These are phyloP conservation scores for Trichoderma oligosporum DNA, from an alignment of 2,329 filamentous ascomycete genomes.

Conservation along the genomic window DNA sequence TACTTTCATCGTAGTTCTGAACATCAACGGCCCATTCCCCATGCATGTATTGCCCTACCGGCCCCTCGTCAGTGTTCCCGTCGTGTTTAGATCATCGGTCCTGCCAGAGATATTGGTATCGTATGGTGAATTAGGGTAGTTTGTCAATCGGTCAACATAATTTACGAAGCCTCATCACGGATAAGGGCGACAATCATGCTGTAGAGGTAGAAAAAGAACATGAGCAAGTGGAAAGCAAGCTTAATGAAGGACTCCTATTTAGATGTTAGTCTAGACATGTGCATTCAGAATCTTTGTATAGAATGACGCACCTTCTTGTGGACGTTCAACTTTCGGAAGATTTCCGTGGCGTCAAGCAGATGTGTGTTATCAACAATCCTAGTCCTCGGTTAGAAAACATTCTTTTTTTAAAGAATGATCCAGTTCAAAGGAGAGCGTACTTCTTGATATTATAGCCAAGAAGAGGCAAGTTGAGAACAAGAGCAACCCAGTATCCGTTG, in stretches of 20 bases:
- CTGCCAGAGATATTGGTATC: constrained; percentile 20
- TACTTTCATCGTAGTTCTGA: constrained; percentile 24
- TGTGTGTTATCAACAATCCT: constrained; percentile 98
- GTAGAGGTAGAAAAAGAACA: constrained; percentile 99
- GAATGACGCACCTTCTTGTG: constrained; percentile 79
- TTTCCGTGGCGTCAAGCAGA: constrained; percentile 94
- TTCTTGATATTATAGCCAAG: constrained; percentile 96
- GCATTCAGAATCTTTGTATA: not conserved
- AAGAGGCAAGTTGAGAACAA: constrained; percentile 88
- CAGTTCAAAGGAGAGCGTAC: constrained; percentile 53
- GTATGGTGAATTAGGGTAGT: constrained; percentile 20
- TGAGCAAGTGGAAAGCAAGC: constrained; percentile 95
- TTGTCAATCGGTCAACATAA: not conserved
- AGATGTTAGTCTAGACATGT: constrained; percentile 26
- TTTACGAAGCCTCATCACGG: constrained; percentile 84
- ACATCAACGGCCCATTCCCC: constrained; percentile 14
- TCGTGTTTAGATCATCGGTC: constrained; percentile 14
- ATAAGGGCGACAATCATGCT: constrained; percentile 98
- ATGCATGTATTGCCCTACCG: constrained; percentile 8
- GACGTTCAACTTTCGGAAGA: constrained; percentile 97
- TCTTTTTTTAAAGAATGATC: not conserved
- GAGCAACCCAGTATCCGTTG: constrained; percentile 96
- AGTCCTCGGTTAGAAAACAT: constrained; percentile 23
- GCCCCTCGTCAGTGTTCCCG: constrained; percentile 12
- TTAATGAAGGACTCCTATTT: constrained; percentile 95